Evolutionary conservation across 2,329 filamentous ascomycete genomes (phyloP).

Genomic region (Dothistroma pini): DNA sequence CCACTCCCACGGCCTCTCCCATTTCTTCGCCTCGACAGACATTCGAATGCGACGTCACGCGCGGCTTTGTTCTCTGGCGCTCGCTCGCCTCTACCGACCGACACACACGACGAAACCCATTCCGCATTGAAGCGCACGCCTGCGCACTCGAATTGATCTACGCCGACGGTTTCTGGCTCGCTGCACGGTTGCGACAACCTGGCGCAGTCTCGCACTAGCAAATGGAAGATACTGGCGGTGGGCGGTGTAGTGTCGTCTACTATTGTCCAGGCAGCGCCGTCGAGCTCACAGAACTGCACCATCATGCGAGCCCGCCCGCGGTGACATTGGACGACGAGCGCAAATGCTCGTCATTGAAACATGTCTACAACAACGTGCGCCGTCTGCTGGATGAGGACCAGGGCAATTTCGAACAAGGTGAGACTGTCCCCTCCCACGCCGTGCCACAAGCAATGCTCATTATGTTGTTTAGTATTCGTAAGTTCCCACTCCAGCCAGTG

Average conservation of each 20-base stretch:
- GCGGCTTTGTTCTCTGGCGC: conserved; percentile 1
- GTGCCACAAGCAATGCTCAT: conserved; percentile 8
- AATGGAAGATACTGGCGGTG: conserved; percentile 31
- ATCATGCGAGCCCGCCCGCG: conserved; percentile 17
- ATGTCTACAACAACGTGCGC: conserved; percentile 29
- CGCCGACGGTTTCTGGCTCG: background rate
- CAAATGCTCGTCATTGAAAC: conserved; percentile 12
- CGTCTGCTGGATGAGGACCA: conserved; percentile 32
- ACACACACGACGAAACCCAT: background rate
- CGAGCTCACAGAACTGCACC: conserved; percentile 26
- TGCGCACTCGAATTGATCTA: background rate
- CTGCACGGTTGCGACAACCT: conserved; percentile 3
- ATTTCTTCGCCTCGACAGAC: background rate
- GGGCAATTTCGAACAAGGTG: conserved; percentile 33
- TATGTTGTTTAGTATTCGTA: conserved; percentile 28
- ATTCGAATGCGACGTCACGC: conserved; percentile 2
- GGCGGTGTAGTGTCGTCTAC: conserved; percentile 33
- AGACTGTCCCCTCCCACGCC: background rate
- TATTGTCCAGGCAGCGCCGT: conserved; percentile 27
- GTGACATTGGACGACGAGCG: conserved; percentile 8
- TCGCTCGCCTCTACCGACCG: background rate
- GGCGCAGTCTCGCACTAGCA: conserved; percentile 11
- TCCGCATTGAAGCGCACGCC: background rate
- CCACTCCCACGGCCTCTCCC: background rate
- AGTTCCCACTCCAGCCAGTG: conserved; percentile 27